Conservation (phyloP, 352 stramenopile genomes). For the Blastocystis sp. region DNA sequence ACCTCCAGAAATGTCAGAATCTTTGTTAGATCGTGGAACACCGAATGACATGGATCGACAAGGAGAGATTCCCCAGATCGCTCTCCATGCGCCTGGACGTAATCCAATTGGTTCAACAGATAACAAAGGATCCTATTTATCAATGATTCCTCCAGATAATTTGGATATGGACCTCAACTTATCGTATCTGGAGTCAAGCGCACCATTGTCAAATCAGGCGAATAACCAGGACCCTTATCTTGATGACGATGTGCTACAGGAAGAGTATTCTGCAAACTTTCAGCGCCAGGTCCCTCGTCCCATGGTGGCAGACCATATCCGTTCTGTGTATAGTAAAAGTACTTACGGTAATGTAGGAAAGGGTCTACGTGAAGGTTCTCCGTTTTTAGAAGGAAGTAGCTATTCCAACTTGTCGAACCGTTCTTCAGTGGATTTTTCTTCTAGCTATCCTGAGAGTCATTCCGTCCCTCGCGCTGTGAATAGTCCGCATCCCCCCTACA, state of each 20-base stretch:
- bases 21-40: neutral
- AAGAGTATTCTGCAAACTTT: neutral
- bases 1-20: neutral
- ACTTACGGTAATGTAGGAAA: neutral
- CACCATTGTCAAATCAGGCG: neutral
- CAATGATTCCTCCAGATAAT: neutral
- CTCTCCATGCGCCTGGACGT: neutral
- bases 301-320: neutral
- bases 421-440: neutral
- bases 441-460: neutral
- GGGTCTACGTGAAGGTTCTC: neutral
- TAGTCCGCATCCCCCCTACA: neutral
- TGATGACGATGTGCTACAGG: conserved; percentile 37
- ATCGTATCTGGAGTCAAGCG: neutral
- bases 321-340: neutral
- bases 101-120: neutral
- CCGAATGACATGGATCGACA: neutral
- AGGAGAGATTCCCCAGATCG: neutral
- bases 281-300: neutral
- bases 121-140: neutral
- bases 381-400: neutral
- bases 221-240: neutral
- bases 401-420: neutral
- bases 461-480: neutral
- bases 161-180: neutral